Conservation (phyloP, 2,329 filamentous ascomycete species). For the Cladosporium cucumerinum region DNA sequence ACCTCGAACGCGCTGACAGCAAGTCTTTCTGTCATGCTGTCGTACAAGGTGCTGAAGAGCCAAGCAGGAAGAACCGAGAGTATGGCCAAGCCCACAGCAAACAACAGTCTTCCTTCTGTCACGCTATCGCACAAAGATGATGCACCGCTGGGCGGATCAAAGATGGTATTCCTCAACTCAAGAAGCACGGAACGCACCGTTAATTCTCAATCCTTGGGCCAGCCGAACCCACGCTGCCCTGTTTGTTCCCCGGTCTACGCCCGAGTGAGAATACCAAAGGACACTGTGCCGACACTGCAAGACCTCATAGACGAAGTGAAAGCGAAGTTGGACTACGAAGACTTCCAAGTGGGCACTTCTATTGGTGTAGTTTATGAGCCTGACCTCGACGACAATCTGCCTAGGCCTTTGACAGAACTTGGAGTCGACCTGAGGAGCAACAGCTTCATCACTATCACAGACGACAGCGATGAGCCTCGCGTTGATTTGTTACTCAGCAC, state of each 20-base stretch:
- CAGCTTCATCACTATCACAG: slow-evolving; percentile 78
- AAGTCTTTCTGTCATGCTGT: slow-evolving; percentile 84
- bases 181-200: slow-evolving; percentile 59
- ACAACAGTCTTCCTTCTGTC: slow-evolving; percentile 6
- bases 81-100: slow-evolving; percentile 10
- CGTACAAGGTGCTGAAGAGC: slow-evolving; percentile 81
- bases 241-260: slow-evolving; percentile 57
- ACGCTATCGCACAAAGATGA: slow-evolving; percentile 11
- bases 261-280: slow-evolving; percentile 19
- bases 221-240: slow-evolving; percentile 77
- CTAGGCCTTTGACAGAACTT: slow-evolving; percentile 74
- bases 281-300: slow-evolving; percentile 63
- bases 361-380: slow-evolving; percentile 80
- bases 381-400: slow-evolving; percentile 81
- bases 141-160: slow-evolving; percentile 38
- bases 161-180: slow-evolving; percentile 79
- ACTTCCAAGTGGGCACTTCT: slow-evolving; percentile 73
- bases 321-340: slow-evolving; percentile 68
- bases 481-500: slow-evolving; percentile 70
- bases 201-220: slow-evolving; percentile 52
- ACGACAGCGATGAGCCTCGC: slow-evolving; percentile 73
- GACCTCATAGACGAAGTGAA: slow-evolving; percentile 77
- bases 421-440: slow-evolving; percentile 62
- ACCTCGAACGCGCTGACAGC: slow-evolving; percentile 97
- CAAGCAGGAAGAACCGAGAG: slow-evolving; percentile 39